Evolutionary conservation across 139 green algal genomes (phyloP).

Genomic region (Ettlia oleoabundans): DNA sequence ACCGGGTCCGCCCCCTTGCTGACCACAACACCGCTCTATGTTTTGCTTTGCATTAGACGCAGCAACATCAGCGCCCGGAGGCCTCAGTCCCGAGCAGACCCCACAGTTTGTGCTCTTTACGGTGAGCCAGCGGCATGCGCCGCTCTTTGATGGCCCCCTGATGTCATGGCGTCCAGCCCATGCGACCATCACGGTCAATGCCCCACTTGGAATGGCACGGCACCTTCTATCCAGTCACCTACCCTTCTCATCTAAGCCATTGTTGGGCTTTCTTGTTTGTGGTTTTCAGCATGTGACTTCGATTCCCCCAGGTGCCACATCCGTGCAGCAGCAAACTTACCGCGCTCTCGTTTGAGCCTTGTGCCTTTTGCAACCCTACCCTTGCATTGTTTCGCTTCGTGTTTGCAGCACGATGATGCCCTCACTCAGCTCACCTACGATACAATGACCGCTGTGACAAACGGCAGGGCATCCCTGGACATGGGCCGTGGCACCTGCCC

Average conservation of each 20-base stretch:
- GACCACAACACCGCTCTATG: no score
- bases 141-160: not conserved
- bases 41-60: not conserved
- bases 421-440: not conserved
- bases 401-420: constrained; percentile 26
- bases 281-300: not conserved
- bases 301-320: no score
- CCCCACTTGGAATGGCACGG: no score
- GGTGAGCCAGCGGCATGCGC: not conserved
- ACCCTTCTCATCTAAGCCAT: not conserved
- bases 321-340: not conserved
- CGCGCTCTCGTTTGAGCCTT: no score
- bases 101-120: constrained; percentile 24
- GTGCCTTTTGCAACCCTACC: no score
- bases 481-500: no score
- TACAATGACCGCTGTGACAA: constrained; percentile 2
- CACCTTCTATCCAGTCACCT: not conserved
- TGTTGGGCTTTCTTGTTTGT: not conserved
- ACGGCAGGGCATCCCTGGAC: not conserved
- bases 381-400: no score
- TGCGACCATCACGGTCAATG: no score
- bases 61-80: not conserved
- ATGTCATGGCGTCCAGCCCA: no score
- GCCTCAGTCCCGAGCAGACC: not conserved
- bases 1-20: no score